Conservation (phyloP, 2,329 filamentous ascomycete genomes). For the Xylariaceae sp. region DNA sequence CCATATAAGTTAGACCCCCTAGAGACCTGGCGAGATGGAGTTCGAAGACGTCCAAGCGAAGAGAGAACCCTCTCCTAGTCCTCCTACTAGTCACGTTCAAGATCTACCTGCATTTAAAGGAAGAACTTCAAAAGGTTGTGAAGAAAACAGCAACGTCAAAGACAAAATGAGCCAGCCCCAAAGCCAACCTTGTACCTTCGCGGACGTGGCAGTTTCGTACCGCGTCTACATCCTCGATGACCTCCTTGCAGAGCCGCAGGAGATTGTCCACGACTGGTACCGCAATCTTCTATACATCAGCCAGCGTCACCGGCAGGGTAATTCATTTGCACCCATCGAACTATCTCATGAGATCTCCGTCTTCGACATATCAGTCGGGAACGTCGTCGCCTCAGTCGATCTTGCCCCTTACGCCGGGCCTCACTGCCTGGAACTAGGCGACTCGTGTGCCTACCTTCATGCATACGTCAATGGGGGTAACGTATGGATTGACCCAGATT, state of each 20-base stretch:
- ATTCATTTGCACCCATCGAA: conserved; percentile 31
- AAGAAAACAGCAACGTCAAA: neutral
- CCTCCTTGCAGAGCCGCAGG: conserved; percentile 33
- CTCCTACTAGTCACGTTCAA: conserved; percentile 1
- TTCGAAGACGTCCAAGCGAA: conserved; percentile 8
- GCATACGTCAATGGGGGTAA: conserved; percentile 28
- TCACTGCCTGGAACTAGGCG: conserved; percentile 30
- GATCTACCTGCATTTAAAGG: neutral
- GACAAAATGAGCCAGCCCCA: conserved; percentile 23
- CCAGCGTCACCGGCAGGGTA: conserved; percentile 30
- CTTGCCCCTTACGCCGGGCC: conserved; percentile 30
- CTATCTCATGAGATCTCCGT: conserved; percentile 26
- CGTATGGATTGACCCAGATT: conserved; percentile 29
- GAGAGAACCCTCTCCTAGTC: conserved; percentile 4
- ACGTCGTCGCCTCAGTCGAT: conserved; percentile 22
- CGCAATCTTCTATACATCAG: conserved; percentile 31
- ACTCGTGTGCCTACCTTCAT: conserved; percentile 26
- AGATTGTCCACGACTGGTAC: conserved; percentile 32
- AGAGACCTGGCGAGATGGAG: conserved; percentile 14
- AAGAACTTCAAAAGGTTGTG: neutral
- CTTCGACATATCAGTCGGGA: conserved; percentile 26
- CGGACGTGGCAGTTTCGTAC: conserved; percentile 30
- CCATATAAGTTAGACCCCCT: conserved; percentile 18
- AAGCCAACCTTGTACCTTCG: conserved; percentile 24
- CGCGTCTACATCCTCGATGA: conserved; percentile 34